Conservation (phyloP, 805 yeast species). For the Yarrowia deformans region DNA sequence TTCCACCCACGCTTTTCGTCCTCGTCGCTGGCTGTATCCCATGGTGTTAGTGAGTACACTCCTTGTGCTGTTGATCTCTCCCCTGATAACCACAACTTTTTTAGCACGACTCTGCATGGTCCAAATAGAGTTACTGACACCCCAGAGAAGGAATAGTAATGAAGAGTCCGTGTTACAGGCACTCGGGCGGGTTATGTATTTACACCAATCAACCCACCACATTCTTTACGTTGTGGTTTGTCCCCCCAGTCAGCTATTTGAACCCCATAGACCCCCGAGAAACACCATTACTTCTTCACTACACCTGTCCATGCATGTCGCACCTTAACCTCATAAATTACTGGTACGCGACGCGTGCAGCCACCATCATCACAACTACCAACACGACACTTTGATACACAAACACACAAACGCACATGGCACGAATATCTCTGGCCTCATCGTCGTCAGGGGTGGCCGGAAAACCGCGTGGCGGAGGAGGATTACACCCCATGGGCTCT, state of each 20-base stretch:
- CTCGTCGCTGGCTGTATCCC: conserved; percentile 32
- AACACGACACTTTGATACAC: conserved; percentile 2
- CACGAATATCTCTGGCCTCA: conserved; percentile 20
- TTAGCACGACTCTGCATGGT: conserved; percentile 15
- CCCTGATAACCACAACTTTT: conserved; percentile 5
- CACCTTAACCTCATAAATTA: conserved; percentile 9
- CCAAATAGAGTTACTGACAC: not conserved
- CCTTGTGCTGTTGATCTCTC: conserved; percentile 16
- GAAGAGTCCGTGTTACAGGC: not conserved
- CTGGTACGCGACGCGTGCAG: conserved; percentile 16
- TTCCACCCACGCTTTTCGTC: conserved; percentile 41
- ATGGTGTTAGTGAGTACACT: not conserved
- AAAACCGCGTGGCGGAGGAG: conserved; percentile 10
- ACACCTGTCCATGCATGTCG: not conserved
- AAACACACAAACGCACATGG: conserved; percentile 7
- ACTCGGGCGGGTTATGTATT: not conserved
- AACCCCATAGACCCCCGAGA: not conserved
- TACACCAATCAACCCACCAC: not conserved
- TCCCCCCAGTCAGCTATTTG: too few species aligned
- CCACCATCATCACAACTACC: not conserved
- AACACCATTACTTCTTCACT: not conserved
- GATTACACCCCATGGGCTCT: conserved; percentile 1
- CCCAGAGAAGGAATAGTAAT: not conserved
- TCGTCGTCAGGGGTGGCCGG: conserved; percentile 13
- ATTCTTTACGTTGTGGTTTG: not conserved